Evolutionary conservation across 1,284 basidiomycete genomes (phyloP), one percentile per base, ranked within the genome.

Genomic region (Lentinula novae-zelandiae): DNA sequence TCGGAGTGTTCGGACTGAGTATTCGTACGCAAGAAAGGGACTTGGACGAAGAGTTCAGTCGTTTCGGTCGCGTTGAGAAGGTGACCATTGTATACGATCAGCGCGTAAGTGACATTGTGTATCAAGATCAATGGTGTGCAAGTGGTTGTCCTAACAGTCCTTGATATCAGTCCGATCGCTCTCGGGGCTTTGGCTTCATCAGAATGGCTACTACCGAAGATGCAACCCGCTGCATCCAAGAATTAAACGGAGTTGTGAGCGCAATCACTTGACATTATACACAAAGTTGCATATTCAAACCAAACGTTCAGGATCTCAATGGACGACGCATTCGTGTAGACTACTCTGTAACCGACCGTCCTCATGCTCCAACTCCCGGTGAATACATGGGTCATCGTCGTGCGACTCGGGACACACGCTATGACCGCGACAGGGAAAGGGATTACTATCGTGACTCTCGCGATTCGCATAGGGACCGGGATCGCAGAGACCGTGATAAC

Each of bases 41-140:
- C 72, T 80, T 99, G 53, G 93, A 98, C 68, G 91, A 96, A 65
- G 95, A 98, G 74, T 99, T 99, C 69, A 84, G 80, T 67, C 84
- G 92, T 51, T 92, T 89, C 67, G 96, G 95, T 22, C 84, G 87
- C 33, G 96, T 98, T 57, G 93, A 96, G 70, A 98, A 98, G 76
- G 95, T 96, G 40, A 92, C 92, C 57, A 95, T 99, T 67, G 97
- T 99, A n/a, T 98, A 98, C 73, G 96, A 99, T 76, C 95, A 98
- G 74, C 82, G 96, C 70, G 95, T 97, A 71, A 71, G 93, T n/a
- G 34, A 39, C 61, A 33, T 60, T 64, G 33, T 20, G 20, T 44
- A 1, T 53, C 42, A 52, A 31, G 42, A 1, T 53, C 42, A 52
- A 31, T 9, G 20, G 53, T 44, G 38, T 39, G 13, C 15, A 42